Percentiles rank a stretch among this genome's conserved stretches.
Conservation (phyloP, 371 early-diverging fungal species). For the Mucor saturninus region DNA sequence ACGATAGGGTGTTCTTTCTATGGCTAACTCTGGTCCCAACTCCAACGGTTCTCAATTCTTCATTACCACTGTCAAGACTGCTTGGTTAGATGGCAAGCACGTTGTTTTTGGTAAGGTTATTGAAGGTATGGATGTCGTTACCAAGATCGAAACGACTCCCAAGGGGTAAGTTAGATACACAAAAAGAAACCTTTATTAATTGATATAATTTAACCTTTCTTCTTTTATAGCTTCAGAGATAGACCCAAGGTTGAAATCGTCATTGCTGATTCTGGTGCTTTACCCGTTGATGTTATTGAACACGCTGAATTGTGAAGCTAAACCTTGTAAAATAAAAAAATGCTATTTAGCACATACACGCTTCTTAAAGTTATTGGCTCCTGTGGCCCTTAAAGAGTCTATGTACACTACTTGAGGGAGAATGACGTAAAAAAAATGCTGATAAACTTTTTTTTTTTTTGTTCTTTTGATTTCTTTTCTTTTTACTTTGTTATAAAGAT, state of each 20-base stretch:
- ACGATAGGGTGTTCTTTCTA: slow-evolving; percentile 77
- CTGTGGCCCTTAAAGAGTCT: neutral
- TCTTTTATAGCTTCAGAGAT: slow-evolving; percentile 45
- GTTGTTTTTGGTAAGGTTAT: slow-evolving; percentile 92
- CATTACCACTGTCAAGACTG: slow-evolving; percentile 82
- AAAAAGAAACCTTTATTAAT: neutral
- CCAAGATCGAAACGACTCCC: slow-evolving; percentile 56
- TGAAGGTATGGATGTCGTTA: slow-evolving; percentile 81
- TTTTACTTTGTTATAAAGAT: neutral
- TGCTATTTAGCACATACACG: neutral
- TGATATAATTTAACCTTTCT: neutral
- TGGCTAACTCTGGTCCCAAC: slow-evolving; percentile 95
- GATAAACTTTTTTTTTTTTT: slow-evolving; percentile 2
- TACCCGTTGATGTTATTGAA: slow-evolving; percentile 35
- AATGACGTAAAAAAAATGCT: slow-evolving; percentile 9
- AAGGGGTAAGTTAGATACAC: slow-evolving; percentile 23
- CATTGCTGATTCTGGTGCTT: slow-evolving; percentile 81
- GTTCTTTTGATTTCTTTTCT: slow-evolving; percentile 1
- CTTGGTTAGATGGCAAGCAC: slow-evolving; percentile 86
- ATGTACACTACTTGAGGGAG: neutral
- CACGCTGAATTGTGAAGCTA: slow-evolving; percentile 46
- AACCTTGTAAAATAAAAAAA: neutral
- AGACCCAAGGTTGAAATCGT: slow-evolving; percentile 66
- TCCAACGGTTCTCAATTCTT: slow-evolving; percentile 99
- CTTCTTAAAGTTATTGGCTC: neutral